Conservation (phyloP, 331 rosid species). For the Acacia pycnantha region DNA sequence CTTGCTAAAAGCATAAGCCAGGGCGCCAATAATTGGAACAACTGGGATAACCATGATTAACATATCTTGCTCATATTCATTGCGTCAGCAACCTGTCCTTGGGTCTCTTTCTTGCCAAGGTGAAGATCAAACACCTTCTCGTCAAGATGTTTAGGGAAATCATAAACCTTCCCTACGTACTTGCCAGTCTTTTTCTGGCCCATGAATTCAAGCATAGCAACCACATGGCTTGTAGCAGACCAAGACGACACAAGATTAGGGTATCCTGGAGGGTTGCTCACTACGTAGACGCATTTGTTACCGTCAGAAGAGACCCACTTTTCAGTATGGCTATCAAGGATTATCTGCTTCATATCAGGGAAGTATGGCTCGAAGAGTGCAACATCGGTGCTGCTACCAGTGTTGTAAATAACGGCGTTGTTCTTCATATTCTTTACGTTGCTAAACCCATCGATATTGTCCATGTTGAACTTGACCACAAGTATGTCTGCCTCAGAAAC, state of each 20-base stretch:
- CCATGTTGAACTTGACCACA: neutral
- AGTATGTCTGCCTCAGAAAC: slow-evolving; percentile 20
- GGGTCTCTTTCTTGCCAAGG: neutral
- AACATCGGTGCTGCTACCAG: too few relatives aligned
- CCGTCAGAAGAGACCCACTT: neutral
- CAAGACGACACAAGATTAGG: neutral
- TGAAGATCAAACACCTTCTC: neutral
- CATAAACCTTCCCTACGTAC: neutral
- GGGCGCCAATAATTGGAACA: too few relatives aligned
- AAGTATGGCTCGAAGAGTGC: neutral
- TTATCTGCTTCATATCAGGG: neutral
- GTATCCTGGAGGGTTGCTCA: neutral
- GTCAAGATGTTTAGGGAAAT: neutral
- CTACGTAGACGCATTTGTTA: neutral
- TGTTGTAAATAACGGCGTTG: neutral
- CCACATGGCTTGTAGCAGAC: neutral
- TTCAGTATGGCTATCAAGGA: too few relatives aligned
- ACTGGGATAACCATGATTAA: too few relatives aligned
- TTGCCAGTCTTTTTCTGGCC: neutral
- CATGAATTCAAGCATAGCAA: neutral
- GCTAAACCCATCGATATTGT: neutral
- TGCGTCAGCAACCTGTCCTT: neutral
- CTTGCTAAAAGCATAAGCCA: too few relatives aligned
- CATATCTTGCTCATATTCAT: too few relatives aligned
- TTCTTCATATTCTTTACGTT: neutral